Percentiles rank a stretch among this genome's conserved stretches.
phyloP scores from a whole-genome alignment of 116 monocot species.

The Trichopus zeylanicus region DNA sequence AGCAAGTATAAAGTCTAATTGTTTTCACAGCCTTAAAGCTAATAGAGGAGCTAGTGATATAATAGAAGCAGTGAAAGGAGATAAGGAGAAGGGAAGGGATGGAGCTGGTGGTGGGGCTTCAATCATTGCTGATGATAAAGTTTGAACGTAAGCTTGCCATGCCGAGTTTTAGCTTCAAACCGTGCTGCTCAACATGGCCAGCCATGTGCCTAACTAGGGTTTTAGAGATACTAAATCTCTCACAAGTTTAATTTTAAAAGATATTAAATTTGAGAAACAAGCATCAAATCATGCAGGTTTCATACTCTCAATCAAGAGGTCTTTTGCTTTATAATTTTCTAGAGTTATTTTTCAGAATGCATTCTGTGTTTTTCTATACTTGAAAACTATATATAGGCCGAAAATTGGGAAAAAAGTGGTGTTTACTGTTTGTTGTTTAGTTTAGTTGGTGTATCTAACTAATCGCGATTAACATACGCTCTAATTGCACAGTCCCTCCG shows the following conservation, averaged over 20 bases:
- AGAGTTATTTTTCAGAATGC: no score
- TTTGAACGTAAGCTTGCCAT: not conserved
- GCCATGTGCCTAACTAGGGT: not conserved
- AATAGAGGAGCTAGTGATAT: not conserved
- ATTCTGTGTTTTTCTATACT: no score
- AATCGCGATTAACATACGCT: no score
- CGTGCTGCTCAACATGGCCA: not conserved
- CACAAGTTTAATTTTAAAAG: not conserved
- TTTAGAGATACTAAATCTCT: not conserved
- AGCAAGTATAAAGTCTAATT: not conserved
- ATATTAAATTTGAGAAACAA: not conserved
- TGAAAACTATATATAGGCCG: no score
- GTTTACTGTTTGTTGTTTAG: no score
- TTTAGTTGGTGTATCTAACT: no score
- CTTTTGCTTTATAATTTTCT: no score
- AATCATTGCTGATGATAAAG: slow-evolving; percentile 6
- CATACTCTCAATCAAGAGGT: no score
- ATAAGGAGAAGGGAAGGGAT: not conserved
- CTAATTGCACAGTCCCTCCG: no score
- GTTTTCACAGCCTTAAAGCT: slow-evolving; percentile 1
- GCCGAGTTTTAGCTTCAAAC: not conserved
- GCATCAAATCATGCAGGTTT: no score
- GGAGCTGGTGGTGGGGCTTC: slow-evolving; percentile 7
- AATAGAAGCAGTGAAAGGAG: not conserved
- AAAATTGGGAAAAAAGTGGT: no score